These are phyloP conservation scores for Sclerotinia subarctica DNA, from an alignment of 2,329 filamentous ascomycete species.

Conservation along the genomic window DNA sequence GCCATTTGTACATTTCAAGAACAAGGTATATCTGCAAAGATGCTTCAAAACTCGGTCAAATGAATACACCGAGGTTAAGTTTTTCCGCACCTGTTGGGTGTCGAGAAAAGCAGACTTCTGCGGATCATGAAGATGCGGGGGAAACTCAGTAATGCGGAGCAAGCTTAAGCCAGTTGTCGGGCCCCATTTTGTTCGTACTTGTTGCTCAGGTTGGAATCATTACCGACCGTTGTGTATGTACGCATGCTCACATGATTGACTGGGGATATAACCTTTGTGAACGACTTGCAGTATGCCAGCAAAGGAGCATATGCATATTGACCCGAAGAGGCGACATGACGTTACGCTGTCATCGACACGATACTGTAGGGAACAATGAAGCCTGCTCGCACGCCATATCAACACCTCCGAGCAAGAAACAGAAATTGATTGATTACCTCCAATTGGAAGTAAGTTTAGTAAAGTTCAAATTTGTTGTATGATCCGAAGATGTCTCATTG, in stretches of 20 bases:
- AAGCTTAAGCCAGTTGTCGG: constrained; percentile 7
- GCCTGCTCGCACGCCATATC: neutral
- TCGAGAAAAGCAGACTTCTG: constrained; percentile 17
- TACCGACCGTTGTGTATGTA: neutral
- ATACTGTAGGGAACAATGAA: neutral
- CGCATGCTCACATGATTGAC: neutral
- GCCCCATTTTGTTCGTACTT: neutral
- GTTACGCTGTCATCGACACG: neutral
- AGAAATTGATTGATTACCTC: neutral
- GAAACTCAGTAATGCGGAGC: constrained; percentile 10
- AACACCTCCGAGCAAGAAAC: neutral
- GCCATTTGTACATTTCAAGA: constrained; percentile 7
- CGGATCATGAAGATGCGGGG: constrained; percentile 18
- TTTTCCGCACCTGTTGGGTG: constrained; percentile 22
- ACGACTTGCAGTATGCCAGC: neutral
- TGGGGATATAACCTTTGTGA: neutral
- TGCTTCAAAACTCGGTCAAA: constrained; percentile 11
- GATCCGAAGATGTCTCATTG: neutral
- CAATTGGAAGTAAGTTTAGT: neutral
- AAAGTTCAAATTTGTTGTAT: neutral
- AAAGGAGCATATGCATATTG: neutral
- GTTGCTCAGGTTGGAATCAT: neutral
- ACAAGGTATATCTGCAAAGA: neutral
- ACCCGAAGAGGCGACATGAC: constrained; percentile 1
- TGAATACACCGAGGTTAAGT: constrained; percentile 19